phyloP scores from a whole-genome alignment of 2,329 filamentous ascomycete species.

The Calonectria henricotiae region DNA sequence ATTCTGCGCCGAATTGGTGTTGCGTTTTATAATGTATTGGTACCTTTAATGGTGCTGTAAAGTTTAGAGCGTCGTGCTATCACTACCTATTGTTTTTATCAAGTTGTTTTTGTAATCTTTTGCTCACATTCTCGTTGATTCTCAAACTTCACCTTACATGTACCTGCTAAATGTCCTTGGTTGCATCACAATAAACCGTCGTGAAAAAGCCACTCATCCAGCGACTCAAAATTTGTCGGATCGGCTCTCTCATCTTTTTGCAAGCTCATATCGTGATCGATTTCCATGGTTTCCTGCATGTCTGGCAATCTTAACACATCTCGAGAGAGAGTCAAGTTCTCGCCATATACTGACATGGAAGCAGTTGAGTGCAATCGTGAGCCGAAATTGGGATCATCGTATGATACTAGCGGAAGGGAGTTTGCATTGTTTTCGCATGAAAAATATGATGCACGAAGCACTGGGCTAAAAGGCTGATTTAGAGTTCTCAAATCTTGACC shows the following conservation, averaged over 20 bases:
- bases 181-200: conserved; percentile 18
- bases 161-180: conserved; percentile 1
- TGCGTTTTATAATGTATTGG: neutral
- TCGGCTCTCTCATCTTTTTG: conserved; percentile 12
- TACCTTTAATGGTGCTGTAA: conserved; percentile 12
- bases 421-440: neutral
- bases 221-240: conserved; percentile 37
- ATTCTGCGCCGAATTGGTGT: conserved; percentile 4
- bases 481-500: neutral
- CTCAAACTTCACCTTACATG: neutral
- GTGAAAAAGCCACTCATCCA: conserved; percentile 45
- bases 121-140: neutral
- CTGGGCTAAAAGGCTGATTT: neutral
- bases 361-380: neutral
- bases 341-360: neutral
- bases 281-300: neutral
- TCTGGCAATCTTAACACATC: neutral
- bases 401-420: too few species aligned
- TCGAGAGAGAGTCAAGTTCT: neutral
- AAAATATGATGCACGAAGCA: neutral
- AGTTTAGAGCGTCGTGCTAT: neutral
- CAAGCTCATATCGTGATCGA: too few species aligned
- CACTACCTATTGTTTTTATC: conserved; percentile 3
- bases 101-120: neutral
- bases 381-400: too few species aligned